phyloP scores from a whole-genome alignment of 1,284 basidiomycete species.

The Albatrellus sp. region DNA sequence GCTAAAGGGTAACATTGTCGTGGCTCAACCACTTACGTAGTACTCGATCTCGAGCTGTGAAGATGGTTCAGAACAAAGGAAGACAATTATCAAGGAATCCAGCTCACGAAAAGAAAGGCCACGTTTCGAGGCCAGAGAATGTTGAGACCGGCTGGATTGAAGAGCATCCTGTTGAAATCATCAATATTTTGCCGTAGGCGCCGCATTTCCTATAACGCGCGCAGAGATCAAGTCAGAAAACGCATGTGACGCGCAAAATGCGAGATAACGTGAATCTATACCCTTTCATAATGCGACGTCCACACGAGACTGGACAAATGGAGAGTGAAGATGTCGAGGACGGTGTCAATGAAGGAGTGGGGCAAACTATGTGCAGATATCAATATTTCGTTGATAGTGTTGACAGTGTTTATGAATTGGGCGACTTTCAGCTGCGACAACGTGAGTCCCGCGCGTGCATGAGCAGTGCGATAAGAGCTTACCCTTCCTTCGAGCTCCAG shows the following conservation, averaged over 20 bases:
- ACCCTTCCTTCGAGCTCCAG: conserved; percentile 76
- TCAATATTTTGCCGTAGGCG: conserved; percentile 48
- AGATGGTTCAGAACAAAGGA: background rate
- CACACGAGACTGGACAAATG: conserved; percentile 58
- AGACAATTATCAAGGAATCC: background rate
- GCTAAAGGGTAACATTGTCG: background rate
- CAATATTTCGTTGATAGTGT: conserved; percentile 69
- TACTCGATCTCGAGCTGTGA: conserved; percentile 71
- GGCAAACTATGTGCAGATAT: conserved; percentile 66
- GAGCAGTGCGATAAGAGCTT: conserved; percentile 19
- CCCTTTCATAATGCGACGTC: conserved; percentile 67
- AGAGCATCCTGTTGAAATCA: conserved; percentile 52
- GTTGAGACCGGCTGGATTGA: conserved; percentile 73
- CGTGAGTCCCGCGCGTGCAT: background rate
- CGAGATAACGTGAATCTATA: conserved; percentile 18
- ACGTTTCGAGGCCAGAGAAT: conserved; percentile 69
- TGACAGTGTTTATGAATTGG: conserved; percentile 76
- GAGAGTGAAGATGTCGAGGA: conserved; percentile 58
- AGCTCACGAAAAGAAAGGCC: conserved; percentile 77
- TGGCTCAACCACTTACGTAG: conserved; percentile 32
- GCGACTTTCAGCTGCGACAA: conserved; percentile 60
- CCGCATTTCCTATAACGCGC: conserved; percentile 55
- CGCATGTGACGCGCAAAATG: background rate
- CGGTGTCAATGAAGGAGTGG: conserved; percentile 54
- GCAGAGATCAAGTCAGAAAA: background rate